Evolutionary conservation across 2,329 filamentous ascomycete species (phyloP), one percentile per base, ranked within the genome.

Genomic region (Aspergillus neotritici): DNA sequence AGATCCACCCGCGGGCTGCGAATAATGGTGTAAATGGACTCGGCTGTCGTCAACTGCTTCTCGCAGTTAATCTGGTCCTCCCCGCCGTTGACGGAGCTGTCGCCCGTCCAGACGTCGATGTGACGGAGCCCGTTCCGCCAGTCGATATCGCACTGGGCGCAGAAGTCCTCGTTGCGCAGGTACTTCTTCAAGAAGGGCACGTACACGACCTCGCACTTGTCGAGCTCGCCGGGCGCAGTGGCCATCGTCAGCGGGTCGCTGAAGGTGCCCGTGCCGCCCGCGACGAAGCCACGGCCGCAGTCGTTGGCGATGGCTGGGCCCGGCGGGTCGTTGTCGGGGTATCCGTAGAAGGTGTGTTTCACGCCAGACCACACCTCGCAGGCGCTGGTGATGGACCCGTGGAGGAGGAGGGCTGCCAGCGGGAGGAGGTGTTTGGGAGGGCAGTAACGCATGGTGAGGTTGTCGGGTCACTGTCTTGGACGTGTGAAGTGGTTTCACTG

Each of bases 181-280:
- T 74, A 74, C 53, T 75, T 74, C 41, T 60, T 61, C 25, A 71
- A 46, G 44, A 69, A 70, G 0, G 70, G 70, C n/a, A 61, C 51
- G 45, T 72, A 75, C 33, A 74, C 58, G 44, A 72, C 57, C 47
- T 73, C 70, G 58, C 72, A 74, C 15, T 53, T 40, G 1, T 56
- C 52, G 55, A 72, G 71, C 40, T 68, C 65, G 34, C 65, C 65
- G 4, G 55, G 52, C 2, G 69, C 65, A 4, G 64, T 68, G 21
- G 71, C 71, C 38, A 73, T 69, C 1, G 70, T 72, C 17, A 72
- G 47, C 1, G 69, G 71, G 53, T 73, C 62, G 36, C 47, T 47
- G 50, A 60, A 70, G n/a, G 67, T 70, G 21, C 70, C 70, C 0
- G 54, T 62, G 12, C 71, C 71, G 8, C 69, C 69, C 11, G 70